A percentile compares a stretch with the other conserved stretches of the same genome.
Evolutionary conservation across 331 rosid species (phyloP).

Genomic region (Quercus lobata): DNA sequence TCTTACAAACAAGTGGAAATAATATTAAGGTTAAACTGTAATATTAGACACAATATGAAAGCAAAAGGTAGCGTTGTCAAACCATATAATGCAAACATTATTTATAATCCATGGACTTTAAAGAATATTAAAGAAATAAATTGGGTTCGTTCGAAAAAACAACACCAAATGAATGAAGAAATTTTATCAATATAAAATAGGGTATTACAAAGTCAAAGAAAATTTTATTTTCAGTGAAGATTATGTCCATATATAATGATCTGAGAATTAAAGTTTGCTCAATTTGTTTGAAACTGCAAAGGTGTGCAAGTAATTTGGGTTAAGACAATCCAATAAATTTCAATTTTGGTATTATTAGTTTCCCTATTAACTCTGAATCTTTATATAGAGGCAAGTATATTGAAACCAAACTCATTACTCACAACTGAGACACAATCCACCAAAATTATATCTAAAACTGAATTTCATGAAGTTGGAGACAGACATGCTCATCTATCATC

Average conservation of each 20-base stretch:
- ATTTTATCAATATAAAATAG: neutral
- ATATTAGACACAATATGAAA: neutral
- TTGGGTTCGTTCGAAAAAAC: no score
- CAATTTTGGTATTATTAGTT: neutral
- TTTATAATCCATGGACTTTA: neutral
- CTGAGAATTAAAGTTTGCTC: neutral
- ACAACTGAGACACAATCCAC: neutral
- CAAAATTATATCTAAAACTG: neutral
- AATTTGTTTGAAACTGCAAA: neutral
- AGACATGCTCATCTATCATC: neutral
- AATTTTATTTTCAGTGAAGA: neutral
- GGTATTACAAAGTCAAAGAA: neutral
- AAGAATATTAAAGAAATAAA: neutral
- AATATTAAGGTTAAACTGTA: neutral
- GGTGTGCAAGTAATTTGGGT: neutral
- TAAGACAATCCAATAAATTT: neutral
- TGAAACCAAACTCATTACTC: neutral
- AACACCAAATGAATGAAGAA: neutral
- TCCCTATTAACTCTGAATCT: neutral
- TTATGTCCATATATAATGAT: neutral
- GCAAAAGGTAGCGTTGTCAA: neutral
- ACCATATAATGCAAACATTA: neutral
- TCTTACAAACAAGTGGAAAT: neutral
- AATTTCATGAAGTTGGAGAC: neutral
- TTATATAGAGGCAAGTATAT: neutral